Evolutionary conservation across 164 flowering plant genomes (phyloP), one percentile per base, ranked within the genome.

Genomic region (Liquidambar formosana): DNA sequence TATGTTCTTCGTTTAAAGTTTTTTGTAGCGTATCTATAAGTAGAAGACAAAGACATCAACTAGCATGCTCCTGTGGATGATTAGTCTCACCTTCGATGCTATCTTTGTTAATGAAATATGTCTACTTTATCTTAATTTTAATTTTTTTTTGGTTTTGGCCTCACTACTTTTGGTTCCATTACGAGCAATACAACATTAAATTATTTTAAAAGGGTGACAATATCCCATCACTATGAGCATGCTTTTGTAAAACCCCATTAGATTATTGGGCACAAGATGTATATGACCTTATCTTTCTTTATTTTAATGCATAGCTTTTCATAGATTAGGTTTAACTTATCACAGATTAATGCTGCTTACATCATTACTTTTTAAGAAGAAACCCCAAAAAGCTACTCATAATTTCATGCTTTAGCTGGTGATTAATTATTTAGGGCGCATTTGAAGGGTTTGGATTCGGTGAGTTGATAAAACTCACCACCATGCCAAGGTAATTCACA

Each of bases 201-300:
- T 54, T 54, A 54, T 54, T 54, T 54, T 3, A 54, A 54, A 54
- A 22, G 27, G 26, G 57, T 4, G 23, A 25, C 25, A 22, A 8
- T 21, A 21, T 54, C 26, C n/a, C 1, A 54, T 54, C 58, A 52
- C 11, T 65, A 52, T 65, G 59, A 53, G 59, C 68, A 43, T 65
- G 59, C 68, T 38, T 65, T n/a, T 64, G 26, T 12, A 10, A n/a
- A 54, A 11, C 19, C 57, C 57, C 57, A 54, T 19, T 54, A 22
- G 57, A 54, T 22, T 22, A 22, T 19, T 19, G 23, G 26, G 26
- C 13, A 9, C 57, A 54, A n/a, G n/a, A n/a, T n/a, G n/a, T n/a
- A 54, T 8, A n/a, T 19, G 57, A 54, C 57, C 68, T 64, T 57
- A 71, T 71, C 65, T 47, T 49, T 5, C 61, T 64, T 63, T 64